phyloP scores from a whole-genome alignment of 2,329 filamentous ascomycete species.

The Cercospora zeina region DNA sequence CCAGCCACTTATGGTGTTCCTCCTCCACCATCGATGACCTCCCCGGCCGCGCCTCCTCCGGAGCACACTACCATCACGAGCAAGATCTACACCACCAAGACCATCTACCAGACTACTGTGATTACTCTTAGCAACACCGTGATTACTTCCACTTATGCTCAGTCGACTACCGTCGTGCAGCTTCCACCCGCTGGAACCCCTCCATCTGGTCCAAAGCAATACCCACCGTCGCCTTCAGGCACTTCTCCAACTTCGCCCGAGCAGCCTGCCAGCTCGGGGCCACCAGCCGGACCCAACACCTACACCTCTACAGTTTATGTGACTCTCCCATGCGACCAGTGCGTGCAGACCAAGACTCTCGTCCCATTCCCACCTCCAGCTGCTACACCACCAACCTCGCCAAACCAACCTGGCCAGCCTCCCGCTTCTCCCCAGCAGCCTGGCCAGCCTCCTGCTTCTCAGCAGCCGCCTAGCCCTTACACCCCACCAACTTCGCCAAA shows the following conservation, averaged over 20 bases:
- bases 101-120: slow-evolving; percentile 30
- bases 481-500: neutral
- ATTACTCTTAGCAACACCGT: slow-evolving; percentile 42
- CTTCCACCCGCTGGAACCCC: slow-evolving; percentile 7
- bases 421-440: neutral
- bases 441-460: neutral
- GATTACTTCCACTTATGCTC: slow-evolving; percentile 22
- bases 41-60: neutral
- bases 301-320: neutral
- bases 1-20: neutral
- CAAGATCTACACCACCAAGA: slow-evolving; percentile 26
- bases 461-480: neutral
- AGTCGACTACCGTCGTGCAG: slow-evolving; percentile 18
- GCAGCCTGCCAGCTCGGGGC: neutral
- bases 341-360: slow-evolving; percentile 11
- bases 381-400: neutral
- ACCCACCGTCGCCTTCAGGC: neutral
- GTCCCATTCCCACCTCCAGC: slow-evolving; percentile 15
- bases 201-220: slow-evolving; percentile 1
- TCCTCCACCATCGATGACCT: neutral
- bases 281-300: neutral
- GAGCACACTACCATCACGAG: slow-evolving; percentile 16
- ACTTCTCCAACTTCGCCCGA: slow-evolving; percentile 18
- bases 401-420: neutral
- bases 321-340: slow-evolving; percentile 16